These are phyloP conservation scores for Penicillium crustosum DNA, from an alignment of 2,329 filamentous ascomycete genomes.

Conservation along the genomic window DNA sequence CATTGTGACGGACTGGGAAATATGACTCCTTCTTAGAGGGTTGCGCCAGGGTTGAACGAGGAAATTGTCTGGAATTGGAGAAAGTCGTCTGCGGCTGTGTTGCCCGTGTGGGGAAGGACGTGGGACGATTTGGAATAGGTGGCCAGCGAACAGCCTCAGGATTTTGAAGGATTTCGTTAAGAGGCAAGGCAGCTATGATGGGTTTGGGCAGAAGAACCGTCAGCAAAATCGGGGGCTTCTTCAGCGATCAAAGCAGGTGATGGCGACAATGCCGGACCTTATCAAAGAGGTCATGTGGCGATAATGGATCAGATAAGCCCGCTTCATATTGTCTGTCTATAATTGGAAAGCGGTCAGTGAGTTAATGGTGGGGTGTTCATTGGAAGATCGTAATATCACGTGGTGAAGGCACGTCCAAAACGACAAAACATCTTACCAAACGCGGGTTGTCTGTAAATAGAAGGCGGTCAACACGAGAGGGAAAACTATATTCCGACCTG, in stretches of 20 bases:
- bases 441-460: not conserved
- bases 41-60: not conserved
- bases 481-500: constrained; percentile 13
- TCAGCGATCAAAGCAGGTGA: not conserved
- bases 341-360: not conserved
- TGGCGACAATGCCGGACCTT: not conserved
- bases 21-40: not conserved
- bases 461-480: constrained; percentile 13
- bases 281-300: not conserved
- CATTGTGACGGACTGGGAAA: not conserved
- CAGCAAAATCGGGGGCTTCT: not conserved
- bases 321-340: not conserved
- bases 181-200: too few species aligned
- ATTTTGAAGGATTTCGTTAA: too few species aligned
- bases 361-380: not conserved
- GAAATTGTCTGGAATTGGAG: not conserved
- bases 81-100: not conserved
- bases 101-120: not conserved
- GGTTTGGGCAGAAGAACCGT: not conserved
- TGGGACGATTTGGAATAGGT: not conserved
- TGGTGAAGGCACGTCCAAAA: not conserved
- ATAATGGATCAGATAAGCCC: not conserved
- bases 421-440: not conserved
- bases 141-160: not conserved
- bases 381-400: not conserved